Conservation (phyloP, 805 yeast genomes). For the Wickerhamomyces bisporus region DNA sequence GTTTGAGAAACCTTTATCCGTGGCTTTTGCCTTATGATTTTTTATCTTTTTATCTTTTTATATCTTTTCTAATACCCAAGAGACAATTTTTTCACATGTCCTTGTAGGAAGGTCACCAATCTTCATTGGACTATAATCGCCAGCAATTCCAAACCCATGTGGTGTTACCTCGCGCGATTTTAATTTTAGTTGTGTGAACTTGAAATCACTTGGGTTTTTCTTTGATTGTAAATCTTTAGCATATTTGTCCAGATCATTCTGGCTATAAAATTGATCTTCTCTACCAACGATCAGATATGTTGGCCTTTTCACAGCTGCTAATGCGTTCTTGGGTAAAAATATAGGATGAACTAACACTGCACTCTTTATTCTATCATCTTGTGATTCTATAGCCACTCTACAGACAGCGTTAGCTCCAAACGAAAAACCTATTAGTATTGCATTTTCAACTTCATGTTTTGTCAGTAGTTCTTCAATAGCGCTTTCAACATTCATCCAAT, state of each 20-base stretch:
- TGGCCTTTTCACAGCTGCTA: constrained; percentile 7
- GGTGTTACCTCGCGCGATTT: constrained; percentile 28
- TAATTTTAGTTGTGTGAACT: constrained; percentile 16
- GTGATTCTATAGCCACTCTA: constrained; percentile 16
- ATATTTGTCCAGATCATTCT: constrained; percentile 9
- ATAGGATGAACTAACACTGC: constrained; percentile 21
- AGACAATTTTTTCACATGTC: constrained; percentile 13
- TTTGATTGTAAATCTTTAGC: constrained; percentile 8
- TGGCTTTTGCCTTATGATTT: too few relatives aligned
- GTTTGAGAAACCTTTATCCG: too few relatives aligned
- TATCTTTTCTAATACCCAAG: constrained; percentile 19
- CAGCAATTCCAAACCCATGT: constrained; percentile 37
- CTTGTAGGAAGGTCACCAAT: constrained; percentile 28
- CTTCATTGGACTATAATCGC: constrained; percentile 30
- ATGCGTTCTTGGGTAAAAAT: constrained; percentile 16
- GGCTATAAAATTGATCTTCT: constrained; percentile 15
- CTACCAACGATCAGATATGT: constrained; percentile 15
- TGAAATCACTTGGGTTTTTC: constrained; percentile 9
- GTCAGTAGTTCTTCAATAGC: constrained; percentile 17
- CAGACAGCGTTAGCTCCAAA: constrained; percentile 21
- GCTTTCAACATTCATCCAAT: constrained; percentile 12
- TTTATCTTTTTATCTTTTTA: too few relatives aligned
- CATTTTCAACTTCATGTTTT: constrained; percentile 13
- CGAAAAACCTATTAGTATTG: constrained; percentile 21
- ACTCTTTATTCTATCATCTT: constrained; percentile 13